Conservation (phyloP, 2,329 filamentous ascomycete genomes). For the Fusarium transvaalense region DNA sequence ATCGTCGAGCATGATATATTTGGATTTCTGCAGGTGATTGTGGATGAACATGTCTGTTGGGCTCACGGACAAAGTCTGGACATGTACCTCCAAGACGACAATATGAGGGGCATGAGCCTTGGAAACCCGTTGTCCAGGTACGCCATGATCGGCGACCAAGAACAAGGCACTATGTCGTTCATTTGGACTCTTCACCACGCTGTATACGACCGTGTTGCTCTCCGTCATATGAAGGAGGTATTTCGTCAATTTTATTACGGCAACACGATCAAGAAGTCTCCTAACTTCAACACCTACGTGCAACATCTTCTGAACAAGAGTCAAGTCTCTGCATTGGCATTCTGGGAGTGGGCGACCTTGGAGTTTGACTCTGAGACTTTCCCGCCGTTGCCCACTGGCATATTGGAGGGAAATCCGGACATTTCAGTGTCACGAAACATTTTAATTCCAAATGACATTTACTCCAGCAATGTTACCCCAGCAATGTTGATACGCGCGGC, state of each 20-base stretch:
- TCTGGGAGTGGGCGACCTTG: conserved; percentile 20
- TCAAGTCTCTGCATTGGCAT: conserved; percentile 9
- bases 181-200: conserved; percentile 22
- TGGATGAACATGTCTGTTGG: conserved; percentile 5
- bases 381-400: conserved; percentile 3
- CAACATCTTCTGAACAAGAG: conserved; percentile 1
- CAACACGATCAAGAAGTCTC: background rate
- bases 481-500: conserved; percentile 11
- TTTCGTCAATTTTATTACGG: conserved; percentile 12
- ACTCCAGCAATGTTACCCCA: background rate
- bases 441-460: background rate
- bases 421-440: background rate
- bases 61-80: background rate
- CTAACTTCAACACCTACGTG: background rate
- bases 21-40: conserved; percentile 8
- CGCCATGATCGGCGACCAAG: background rate
- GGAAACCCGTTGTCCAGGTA: conserved; percentile 1
- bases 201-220: conserved; percentile 14
- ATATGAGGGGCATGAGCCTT: background rate
- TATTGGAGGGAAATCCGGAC: conserved; percentile 9
- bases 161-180: background rate
- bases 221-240: conserved; percentile 2
- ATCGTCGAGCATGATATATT: conserved; percentile 8
- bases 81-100: conserved; percentile 5
- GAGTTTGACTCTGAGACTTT: conserved; percentile 16